Evolutionary conservation across 1,284 basidiomycete species (phyloP).

Genomic region (Agaricales sp.): DNA sequence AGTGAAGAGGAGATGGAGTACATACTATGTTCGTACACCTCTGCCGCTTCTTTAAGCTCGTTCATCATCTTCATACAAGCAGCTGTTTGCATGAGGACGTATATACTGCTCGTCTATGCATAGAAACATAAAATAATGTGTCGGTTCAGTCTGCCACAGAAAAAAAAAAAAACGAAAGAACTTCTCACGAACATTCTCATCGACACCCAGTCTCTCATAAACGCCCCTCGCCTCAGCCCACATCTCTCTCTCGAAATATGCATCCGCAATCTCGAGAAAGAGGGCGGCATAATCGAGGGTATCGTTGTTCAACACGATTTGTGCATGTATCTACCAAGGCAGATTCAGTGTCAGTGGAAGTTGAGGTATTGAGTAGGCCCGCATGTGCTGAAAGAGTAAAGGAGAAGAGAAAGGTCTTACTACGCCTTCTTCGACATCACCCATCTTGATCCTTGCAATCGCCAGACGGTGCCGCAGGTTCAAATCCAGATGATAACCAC

Average conservation of each 20-base stretch:
- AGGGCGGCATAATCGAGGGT: conserved; percentile 67
- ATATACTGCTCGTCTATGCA: conserved; percentile 53
- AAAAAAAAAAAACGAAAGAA: background rate
- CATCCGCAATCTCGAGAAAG: conserved; percentile 79
- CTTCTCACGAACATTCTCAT: conserved; percentile 45
- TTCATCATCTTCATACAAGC: conserved; percentile 67
- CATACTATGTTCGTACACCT: conserved; percentile 76
- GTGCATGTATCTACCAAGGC: conserved; percentile 57
- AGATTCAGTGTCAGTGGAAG: conserved; percentile 3
- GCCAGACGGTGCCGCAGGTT: conserved; percentile 84
- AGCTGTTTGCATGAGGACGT: conserved; percentile 60
- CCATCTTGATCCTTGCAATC: conserved; percentile 74
- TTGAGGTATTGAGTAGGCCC: too few relatives aligned
- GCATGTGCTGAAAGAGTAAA: too few relatives aligned
- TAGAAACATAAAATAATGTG: too few relatives aligned
- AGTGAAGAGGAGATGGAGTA: conserved; percentile 6
- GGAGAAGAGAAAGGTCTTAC: conserved; percentile 37
- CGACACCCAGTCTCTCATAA: conserved; percentile 65
- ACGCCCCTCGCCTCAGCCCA: conserved; percentile 71
- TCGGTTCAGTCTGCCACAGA: background rate
- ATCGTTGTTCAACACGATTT: conserved; percentile 61
- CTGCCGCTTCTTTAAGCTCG: conserved; percentile 64
- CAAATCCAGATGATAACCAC: conserved; percentile 62
- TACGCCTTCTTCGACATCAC: conserved; percentile 74
- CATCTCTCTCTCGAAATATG: conserved; percentile 67